Evolutionary conservation across 331 rosid genomes (phyloP).

Genomic region (Cydonia oblonga): DNA sequence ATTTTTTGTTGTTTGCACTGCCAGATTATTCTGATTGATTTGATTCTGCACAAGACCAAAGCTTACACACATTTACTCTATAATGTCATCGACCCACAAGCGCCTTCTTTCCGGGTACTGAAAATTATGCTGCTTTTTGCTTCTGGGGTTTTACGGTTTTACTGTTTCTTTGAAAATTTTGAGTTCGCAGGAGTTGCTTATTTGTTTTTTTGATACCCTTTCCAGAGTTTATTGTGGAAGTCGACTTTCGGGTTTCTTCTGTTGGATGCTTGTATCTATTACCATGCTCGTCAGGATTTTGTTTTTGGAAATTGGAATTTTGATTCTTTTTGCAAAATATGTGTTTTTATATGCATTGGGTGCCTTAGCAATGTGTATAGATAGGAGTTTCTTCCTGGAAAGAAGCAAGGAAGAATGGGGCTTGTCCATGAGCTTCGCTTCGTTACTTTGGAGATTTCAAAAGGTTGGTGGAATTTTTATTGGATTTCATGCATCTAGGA

Average conservation of each 20-base stretch:
- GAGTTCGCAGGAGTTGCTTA: neutral
- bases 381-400: slow-evolving; percentile 44
- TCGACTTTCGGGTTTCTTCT: slow-evolving; percentile 53
- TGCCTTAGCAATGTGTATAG: slow-evolving; percentile 44
- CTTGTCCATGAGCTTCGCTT: slow-evolving; percentile 36
- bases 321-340: neutral
- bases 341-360: neutral
- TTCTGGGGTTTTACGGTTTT: neutral
- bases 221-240: slow-evolving; percentile 71
- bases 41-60: slow-evolving; percentile 73
- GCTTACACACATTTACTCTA: slow-evolving; percentile 76
- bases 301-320: neutral
- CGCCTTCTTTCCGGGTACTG: slow-evolving; percentile 38
- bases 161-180: neutral
- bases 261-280: slow-evolving; percentile 76
- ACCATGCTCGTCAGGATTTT: neutral
- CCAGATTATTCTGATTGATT: slow-evolving; percentile 70
- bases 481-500: slow-evolving; percentile 2
- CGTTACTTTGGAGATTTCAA: slow-evolving; percentile 41
- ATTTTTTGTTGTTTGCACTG: neutral
- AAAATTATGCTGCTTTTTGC: neutral
- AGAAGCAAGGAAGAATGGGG: slow-evolving; percentile 33
- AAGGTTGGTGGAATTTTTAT: slow-evolving; percentile 34
- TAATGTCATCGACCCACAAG: slow-evolving; percentile 48
- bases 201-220: slow-evolving; percentile 2